Conservation (phyloP, 2,329 filamentous ascomycete genomes). For the Colletotrichum echinochloae region DNA sequence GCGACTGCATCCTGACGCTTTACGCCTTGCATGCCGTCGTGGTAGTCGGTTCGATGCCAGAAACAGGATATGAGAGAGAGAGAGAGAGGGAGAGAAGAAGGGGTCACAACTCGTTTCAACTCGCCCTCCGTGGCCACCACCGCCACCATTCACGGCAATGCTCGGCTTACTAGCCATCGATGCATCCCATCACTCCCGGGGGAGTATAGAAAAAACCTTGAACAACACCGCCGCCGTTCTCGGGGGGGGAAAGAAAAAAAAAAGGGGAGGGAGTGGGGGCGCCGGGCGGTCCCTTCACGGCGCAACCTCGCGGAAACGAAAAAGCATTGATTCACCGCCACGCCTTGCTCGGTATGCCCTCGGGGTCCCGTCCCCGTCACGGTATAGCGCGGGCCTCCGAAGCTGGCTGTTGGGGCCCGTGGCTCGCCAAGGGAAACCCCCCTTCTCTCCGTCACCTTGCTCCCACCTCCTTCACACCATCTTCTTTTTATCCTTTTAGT, state of each 20-base stretch:
- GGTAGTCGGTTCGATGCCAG: neutral
- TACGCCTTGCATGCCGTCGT: slow-evolving; percentile 11
- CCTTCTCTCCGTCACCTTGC: neutral
- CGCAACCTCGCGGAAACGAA: slow-evolving; percentile 31
- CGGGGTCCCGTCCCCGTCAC: slow-evolving; percentile 18
- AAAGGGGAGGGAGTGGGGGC: neutral
- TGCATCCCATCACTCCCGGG: neutral
- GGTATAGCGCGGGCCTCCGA: slow-evolving; percentile 14
- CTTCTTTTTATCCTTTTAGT: neutral
- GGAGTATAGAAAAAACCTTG: neutral
- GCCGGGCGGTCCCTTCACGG: slow-evolving; percentile 37
- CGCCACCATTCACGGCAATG: slow-evolving; percentile 27
- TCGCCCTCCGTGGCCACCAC: slow-evolving; percentile 4
- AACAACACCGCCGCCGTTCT: slow-evolving; percentile 4
- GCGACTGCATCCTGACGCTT: slow-evolving; percentile 19
- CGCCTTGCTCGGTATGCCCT: slow-evolving; percentile 12
- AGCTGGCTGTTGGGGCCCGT: slow-evolving; percentile 10
- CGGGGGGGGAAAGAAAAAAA: neutral
- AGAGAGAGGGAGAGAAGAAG: too few relatives aligned
- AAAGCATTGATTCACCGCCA: neutral
- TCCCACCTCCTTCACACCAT: slow-evolving; percentile 7
- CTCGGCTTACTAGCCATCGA: too few relatives aligned
- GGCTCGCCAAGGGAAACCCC: slow-evolving; percentile 1
- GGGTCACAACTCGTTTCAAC: slow-evolving; percentile 4
- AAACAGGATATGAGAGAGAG: neutral